phyloP scores from a whole-genome alignment of 495 filamentous ascomycete genomes.

The Hapsidospora chrysogenum region DNA sequence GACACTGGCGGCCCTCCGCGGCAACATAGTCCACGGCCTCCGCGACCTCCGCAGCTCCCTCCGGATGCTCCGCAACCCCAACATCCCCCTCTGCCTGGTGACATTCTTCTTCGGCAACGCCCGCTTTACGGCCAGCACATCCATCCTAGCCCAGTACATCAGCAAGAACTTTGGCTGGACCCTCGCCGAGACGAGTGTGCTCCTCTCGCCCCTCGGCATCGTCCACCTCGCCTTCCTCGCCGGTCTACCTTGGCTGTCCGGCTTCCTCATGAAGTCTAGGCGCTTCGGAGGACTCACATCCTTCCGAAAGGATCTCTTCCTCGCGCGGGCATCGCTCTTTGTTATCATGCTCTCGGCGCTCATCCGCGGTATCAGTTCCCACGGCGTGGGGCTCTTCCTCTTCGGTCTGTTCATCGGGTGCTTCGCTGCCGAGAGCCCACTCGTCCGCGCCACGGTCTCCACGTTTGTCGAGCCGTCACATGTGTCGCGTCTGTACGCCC shows the following conservation, averaged over 20 bases:
- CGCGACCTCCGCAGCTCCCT: neutral
- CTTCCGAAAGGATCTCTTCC: constrained; percentile 33
- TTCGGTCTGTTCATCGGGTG: constrained; percentile 32
- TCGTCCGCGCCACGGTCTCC: constrained; percentile 32
- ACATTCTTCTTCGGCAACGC: constrained; percentile 14
- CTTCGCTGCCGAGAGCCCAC: constrained; percentile 26
- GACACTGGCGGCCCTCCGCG: neutral
- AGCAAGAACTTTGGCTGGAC: constrained; percentile 39
- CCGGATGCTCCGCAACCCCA: constrained; percentile 22
- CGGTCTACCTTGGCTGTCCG: constrained; percentile 26
- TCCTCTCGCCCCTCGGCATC: constrained; percentile 30
- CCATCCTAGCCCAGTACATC: constrained; percentile 39
- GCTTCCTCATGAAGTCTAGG: constrained; percentile 13
- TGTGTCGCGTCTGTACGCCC: constrained; percentile 37
- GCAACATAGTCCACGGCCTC: constrained; percentile 7
- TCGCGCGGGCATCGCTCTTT: constrained; percentile 29
- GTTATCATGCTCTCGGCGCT: constrained; percentile 17
- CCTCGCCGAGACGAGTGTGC: constrained; percentile 35
- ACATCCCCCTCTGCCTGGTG: constrained; percentile 22
- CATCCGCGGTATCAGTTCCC: constrained; percentile 13
- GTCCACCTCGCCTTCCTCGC: constrained; percentile 34
- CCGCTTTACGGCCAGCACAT: constrained; percentile 30
- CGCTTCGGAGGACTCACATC: constrained; percentile 16
- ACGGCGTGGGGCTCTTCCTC: constrained; percentile 30
- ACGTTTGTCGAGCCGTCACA: constrained; percentile 33